Conservation (phyloP, 2,329 filamentous ascomycete species). For the Chlorencoelia australis region DNA sequence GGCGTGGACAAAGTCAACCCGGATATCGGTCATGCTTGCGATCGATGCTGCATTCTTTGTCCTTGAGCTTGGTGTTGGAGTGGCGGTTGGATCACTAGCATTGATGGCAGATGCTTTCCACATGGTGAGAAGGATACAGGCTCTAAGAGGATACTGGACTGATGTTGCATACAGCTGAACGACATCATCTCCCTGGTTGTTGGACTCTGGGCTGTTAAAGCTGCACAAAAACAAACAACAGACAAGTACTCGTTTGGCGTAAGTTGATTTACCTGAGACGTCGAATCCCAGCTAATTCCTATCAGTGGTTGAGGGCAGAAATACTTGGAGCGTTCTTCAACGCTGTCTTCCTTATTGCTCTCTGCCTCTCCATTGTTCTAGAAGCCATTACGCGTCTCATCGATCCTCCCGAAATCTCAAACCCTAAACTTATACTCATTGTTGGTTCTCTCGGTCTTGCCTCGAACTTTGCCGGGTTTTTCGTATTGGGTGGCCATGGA, state of each 20-base stretch:
- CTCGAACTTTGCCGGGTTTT: slow-evolving; percentile 81
- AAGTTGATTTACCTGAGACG: slow-evolving; percentile 29
- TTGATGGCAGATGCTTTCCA: slow-evolving; percentile 96
- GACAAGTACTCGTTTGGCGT: slow-evolving; percentile 94
- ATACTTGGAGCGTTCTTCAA: slow-evolving; percentile 95
- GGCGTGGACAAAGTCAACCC: slow-evolving; percentile 84
- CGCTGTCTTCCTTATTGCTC: slow-evolving; percentile 90
- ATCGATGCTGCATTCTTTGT: slow-evolving; percentile 89
- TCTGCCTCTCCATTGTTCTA: slow-evolving; percentile 92
- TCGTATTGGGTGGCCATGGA: slow-evolving; percentile 87
- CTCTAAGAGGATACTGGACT: slow-evolving; percentile 1
- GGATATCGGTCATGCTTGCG: slow-evolving; percentile 84
- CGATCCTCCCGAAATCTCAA: slow-evolving; percentile 77
- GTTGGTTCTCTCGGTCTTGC: slow-evolving; percentile 78
- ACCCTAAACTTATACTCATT: slow-evolving; percentile 78
- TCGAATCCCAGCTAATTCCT: slow-evolving; percentile 17
- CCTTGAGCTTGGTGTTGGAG: slow-evolving; percentile 75
- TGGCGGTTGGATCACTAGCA: slow-evolving; percentile 82
- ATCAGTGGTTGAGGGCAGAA: slow-evolving; percentile 92
- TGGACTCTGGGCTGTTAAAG: slow-evolving; percentile 88
- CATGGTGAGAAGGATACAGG: slow-evolving; percentile 53
- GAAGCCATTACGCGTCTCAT: slow-evolving; percentile 89
- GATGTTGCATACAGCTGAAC: slow-evolving; percentile 56
- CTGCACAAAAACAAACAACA: slow-evolving; percentile 73
- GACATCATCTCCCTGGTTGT: slow-evolving; percentile 92